phyloP scores from a whole-genome alignment of 345 rosid genomes.

The Trapa bicornis region DNA sequence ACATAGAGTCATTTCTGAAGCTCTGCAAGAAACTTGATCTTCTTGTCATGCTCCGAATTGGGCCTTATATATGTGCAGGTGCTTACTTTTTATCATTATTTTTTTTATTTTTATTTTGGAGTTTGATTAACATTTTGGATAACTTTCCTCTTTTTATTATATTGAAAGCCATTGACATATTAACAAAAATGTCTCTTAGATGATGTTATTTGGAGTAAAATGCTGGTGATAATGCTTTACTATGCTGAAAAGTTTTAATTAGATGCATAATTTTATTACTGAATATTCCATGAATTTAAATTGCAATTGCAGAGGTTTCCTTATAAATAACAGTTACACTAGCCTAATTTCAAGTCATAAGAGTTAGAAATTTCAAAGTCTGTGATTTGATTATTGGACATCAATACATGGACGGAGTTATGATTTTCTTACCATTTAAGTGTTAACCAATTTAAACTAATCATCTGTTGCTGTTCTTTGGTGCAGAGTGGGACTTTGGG shows the following conservation, averaged over 20 bases:
- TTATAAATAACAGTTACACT: not conserved
- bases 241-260: not conserved
- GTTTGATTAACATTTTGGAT: not conserved
- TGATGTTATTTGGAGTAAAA: not conserved
- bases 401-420: no score
- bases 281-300: not conserved
- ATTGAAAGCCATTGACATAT: not conserved
- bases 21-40: slow-evolving; percentile 73
- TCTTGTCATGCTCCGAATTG: slow-evolving; percentile 83
- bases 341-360: not conserved
- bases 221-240: not conserved
- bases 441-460: slow-evolving; percentile 1
- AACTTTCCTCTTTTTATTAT: not conserved
- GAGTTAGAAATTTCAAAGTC: not conserved
- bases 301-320: not conserved
- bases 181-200: not conserved
- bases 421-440: not conserved
- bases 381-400: not conserved
- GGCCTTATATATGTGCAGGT: slow-evolving; percentile 97
- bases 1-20: slow-evolving; percentile 55
- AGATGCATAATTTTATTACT: not conserved
- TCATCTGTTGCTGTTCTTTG: not conserved
- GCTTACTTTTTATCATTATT: not conserved
- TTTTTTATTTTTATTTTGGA: slow-evolving; percentile 3
- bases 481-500: slow-evolving; percentile 92